Base-by-base conservation (phyloP, 2,329 filamentous ascomycete genomes). In the Pseudogymnoascus sp. region DNA sequence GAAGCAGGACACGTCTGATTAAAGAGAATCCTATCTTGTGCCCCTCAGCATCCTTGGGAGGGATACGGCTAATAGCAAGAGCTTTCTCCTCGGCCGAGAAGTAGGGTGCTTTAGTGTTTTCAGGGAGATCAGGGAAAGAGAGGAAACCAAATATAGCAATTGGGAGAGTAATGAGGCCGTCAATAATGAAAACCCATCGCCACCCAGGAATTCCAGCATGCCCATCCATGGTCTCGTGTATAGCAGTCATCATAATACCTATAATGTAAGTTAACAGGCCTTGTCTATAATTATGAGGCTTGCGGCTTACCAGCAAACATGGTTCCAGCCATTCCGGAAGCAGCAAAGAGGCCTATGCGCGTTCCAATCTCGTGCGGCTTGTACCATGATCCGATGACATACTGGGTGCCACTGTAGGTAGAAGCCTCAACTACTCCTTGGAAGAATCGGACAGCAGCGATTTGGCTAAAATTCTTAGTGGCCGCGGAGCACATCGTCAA, bases 301-400 rank as follows among this genome's bases (percentile, higher is more conserved):
- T 86, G 83, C 61, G 87, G 80, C 69, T 85, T 84, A 1, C 84
- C 84, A 10, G 80, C 79, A 59, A 87, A 82, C 78, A 86, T 81
- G 0, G 80, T 84, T 0, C 83, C 84, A 0, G 81, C 82, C 1
- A 85, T 74, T 0, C 83, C 83, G 1, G 80, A 82, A 0, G 81
- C 78, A 1, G 82, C 84, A 69, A 86, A 86, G 60, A 87, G 79
- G 6, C 81, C 83, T 29, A 76, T 81, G 3, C 84, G 77, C 69
- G 86, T 86, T 3, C 82, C 84, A 0, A 86, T 78, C 69, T 86
- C 84, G n/a, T 75, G 74, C 59, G 79, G 77, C 0, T 78, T 85
- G 68, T 85, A 86, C 84, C 84, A 86, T 0, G 79, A 81, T 1
- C 83, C 82, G 0, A 85, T 75, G 62, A 85, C 80, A 63, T 84